Base-by-base conservation (phyloP, 768 basidiomycete species). In the Suillus occidentalis region DNA sequence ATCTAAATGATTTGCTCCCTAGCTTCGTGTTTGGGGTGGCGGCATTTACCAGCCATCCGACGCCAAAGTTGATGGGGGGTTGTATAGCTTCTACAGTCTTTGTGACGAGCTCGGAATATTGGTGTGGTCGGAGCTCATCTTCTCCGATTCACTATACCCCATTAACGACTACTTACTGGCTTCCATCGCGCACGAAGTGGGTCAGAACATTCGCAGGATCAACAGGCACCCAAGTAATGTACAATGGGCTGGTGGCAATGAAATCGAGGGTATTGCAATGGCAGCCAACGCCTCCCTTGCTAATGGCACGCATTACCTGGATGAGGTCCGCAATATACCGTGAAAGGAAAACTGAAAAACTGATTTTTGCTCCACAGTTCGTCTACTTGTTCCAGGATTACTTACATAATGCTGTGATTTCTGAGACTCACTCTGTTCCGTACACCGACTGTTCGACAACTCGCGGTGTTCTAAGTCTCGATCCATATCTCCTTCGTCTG, bases 371-470 rank as follows among this genome's bases (percentile, higher is more conserved):
- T 45, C 9, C 37, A 4, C 62, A 86, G 84, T 87, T 80, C 63
- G 78, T 84, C 8, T 73, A 77, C 1, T 68, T 87, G 43, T 87
- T 86, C 75, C 82, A 84, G 67, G 81, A 84, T 57, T 84, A 83
- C 71, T 70, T 88, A 28, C 78, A 84, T 55, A 76, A 79, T 50
- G 76, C 84, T 43, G 81, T 83, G 18, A 73, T 78, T 12, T 80
- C 82, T 0, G 85, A 86, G 66, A 83, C 84, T 1, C 79, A 75
- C 58, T 85, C 85, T 42, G 83, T 87, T 4, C 77, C 85, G 10
- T 88, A 87, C 65, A 87, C 85, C 0, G 85, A 84, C 67, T 87
- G 85, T 64, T 87, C 85, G 0, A 87, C 85, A 5, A 88, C 85
- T 0, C 77, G 78, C 16, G 86, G 86, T 12, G 82, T 86, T 18